Evolutionary conservation across 2,329 filamentous ascomycete genomes (phyloP), one percentile per base, ranked within the genome.

Genomic region (Diaporthe australafricana): DNA sequence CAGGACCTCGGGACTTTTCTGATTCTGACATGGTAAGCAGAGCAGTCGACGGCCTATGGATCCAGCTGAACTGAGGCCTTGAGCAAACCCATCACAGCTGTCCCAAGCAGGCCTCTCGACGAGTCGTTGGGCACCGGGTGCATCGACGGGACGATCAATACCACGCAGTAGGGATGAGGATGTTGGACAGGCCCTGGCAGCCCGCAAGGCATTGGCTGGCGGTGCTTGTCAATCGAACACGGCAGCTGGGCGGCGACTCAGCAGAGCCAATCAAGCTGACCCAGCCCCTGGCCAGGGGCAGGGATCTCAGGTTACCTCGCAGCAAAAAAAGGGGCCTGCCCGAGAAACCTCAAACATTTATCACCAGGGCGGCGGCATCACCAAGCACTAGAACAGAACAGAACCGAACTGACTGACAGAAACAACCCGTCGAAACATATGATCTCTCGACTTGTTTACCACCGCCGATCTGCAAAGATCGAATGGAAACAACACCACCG

Each of bases 61-160:
- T 63, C 11, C 60, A 38, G 60, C 60, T 63, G 60, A 17, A 63
- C 42, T 35, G 42, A 48, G 60, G 42, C 60, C 42, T 48, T 16
- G 42, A 6, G 48, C 27, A 42, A 48, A 48, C 60, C 42, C 60
- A 25, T 48, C 42, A 14, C 12, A 63, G 60, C 60, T 17, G 42
- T 63, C 42, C 42, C 42, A 30, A 40, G 57, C 57, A 27, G 16
- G 30, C 42, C 27, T 63, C 57, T 63, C 3, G 25, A 27, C 57
- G 57, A 63, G 42, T 63, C 42, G 60, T 48, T 63, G 27, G 32
- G 60, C 60, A 35, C 40, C 60, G 48, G 17, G 20, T 45, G 60
- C 60, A 63, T 38, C 60, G 60, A 63, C 60, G 60, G 60, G 60
- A 48, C 60, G 60, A 63, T 63, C 60, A 63, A 63, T 63, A 48